Conservation (phyloP, 2,329 filamentous ascomycete genomes). For the Leptographium procerum region DNA sequence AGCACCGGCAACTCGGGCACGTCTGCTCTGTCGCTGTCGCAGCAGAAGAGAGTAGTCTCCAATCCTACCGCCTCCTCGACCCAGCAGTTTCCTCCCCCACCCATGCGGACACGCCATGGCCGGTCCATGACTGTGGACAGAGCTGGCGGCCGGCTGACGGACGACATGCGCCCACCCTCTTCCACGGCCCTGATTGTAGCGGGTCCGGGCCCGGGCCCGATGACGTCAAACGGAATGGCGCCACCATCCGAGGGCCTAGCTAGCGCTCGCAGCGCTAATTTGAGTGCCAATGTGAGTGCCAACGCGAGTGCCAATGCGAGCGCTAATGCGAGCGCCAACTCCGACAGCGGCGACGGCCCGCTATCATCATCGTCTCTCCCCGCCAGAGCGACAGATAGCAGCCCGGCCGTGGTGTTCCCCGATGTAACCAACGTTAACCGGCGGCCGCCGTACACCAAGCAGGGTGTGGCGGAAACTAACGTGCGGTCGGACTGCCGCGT, state of each 20-base stretch:
- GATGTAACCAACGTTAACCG: conserved; percentile 78
- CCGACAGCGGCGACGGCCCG: not conserved
- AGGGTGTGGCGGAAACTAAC: conserved; percentile 62
- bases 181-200: not conserved
- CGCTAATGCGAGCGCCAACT: no score
- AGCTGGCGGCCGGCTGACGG: conserved; percentile 25
- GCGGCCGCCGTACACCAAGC: conserved; percentile 63
- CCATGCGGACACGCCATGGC: conserved; percentile 28
- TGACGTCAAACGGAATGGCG: no score
- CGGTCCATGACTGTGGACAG: conserved; percentile 40
- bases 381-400: not conserved
- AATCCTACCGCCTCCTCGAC: conserved; percentile 33
- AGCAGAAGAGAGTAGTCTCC: conserved; percentile 31
- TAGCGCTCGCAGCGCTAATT: no score
- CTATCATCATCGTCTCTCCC: not conserved
- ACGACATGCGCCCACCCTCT: conserved; percentile 16
- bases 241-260: not conserved
- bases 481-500: conserved; percentile 80
- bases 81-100: conserved; percentile 28
- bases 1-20: not conserved
- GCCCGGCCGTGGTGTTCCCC: conserved; percentile 43
- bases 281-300: not conserved
- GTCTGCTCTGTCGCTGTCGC: not conserved
- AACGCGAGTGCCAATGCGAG: no score
- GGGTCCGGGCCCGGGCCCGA: not conserved